Evolutionary conservation across 805 yeast species (phyloP).

Genomic region (Saturnispora sanitii): DNA sequence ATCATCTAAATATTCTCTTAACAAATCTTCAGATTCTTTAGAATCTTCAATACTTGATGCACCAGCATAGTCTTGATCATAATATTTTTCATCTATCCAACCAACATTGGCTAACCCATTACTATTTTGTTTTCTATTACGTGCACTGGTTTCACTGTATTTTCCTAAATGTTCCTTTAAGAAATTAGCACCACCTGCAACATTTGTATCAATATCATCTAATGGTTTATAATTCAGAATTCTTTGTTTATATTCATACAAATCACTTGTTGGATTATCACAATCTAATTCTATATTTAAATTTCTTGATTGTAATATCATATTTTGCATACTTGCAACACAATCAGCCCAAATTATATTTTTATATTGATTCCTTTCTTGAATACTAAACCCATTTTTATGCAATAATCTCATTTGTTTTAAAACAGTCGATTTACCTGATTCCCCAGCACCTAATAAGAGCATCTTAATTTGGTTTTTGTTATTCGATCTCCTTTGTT

Average conservation of each 20-base stretch:
- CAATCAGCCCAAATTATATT: slow-evolving; percentile 93
- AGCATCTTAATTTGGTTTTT: slow-evolving; percentile 59
- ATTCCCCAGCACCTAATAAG: slow-evolving; percentile 88
- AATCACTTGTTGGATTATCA: slow-evolving; percentile 42
- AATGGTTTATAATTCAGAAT: slow-evolving; percentile 49
- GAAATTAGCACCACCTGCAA: slow-evolving; percentile 58
- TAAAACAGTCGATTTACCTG: slow-evolving; percentile 87
- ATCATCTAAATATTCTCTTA: slow-evolving; percentile 15
- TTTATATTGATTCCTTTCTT: slow-evolving; percentile 69
- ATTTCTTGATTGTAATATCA: slow-evolving; percentile 67
- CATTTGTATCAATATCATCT: slow-evolving; percentile 51
- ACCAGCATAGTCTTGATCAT: slow-evolving; percentile 4
- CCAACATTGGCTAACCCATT: slow-evolving; percentile 41
- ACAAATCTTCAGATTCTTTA: slow-evolving; percentile 11
- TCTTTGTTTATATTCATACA: slow-evolving; percentile 38
- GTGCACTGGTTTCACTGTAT: slow-evolving; percentile 46
- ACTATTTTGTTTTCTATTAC: slow-evolving; percentile 40
- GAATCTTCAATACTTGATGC: slow-evolving; percentile 12
- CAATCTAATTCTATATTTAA: slow-evolving; percentile 56
- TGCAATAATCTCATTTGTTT: slow-evolving; percentile 83
- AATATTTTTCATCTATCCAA: slow-evolving; percentile 19
- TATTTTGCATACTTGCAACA: slow-evolving; percentile 68
- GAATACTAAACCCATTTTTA: slow-evolving; percentile 71
- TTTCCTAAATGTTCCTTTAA: slow-evolving; percentile 54
- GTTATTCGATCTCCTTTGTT: slow-evolving; percentile 40